phyloP scores from a whole-genome alignment of 1,139 yeast species.

The Blastobotrys apis region DNA sequence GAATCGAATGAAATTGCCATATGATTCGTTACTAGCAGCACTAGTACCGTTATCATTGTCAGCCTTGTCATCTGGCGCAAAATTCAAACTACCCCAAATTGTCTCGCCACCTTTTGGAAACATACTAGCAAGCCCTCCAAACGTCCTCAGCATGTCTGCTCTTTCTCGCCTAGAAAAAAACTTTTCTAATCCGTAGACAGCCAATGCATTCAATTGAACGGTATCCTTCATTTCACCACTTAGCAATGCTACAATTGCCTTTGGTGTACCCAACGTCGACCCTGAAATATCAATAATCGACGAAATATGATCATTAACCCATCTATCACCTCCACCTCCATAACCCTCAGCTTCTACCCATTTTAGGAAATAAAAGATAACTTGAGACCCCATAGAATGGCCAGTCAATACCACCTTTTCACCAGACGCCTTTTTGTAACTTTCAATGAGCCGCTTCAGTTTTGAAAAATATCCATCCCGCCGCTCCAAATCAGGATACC shows the following conservation, averaged over 20 bases:
- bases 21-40: conserved; percentile 38
- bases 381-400: conserved; percentile 96
- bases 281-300: conserved; percentile 87
- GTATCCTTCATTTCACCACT: conserved; percentile 99
- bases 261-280: conserved; percentile 86
- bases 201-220: conserved; percentile 85
- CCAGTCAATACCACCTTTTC: conserved; percentile 77
- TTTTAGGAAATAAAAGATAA: conserved; percentile 79
- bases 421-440: conserved; percentile 47
- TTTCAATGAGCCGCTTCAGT: conserved; percentile 68
- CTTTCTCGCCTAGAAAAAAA: conserved; percentile 89
- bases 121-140: conserved; percentile 96
- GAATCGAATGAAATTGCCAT: conserved; percentile 76
- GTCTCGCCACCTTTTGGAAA: conserved; percentile 89
- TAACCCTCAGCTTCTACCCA: conserved; percentile 87
- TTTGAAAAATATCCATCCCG: conserved; percentile 82
- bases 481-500: conserved; percentile 79
- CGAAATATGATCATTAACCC: conserved; percentile 84
- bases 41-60: conserved; percentile 25
- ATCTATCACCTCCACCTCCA: conserved; percentile 82
- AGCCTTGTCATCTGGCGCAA: conserved; percentile 52
- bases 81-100: conserved; percentile 69
- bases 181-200: conserved; percentile 90
- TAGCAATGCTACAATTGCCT: conserved; percentile 81
- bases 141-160: conserved; percentile 73